Percentiles rank a stretch among this genome's conserved stretches.
Evolutionary conservation across 1,284 basidiomycete species (phyloP).

Genomic region (Microbotryum silenes-acaulis): DNA sequence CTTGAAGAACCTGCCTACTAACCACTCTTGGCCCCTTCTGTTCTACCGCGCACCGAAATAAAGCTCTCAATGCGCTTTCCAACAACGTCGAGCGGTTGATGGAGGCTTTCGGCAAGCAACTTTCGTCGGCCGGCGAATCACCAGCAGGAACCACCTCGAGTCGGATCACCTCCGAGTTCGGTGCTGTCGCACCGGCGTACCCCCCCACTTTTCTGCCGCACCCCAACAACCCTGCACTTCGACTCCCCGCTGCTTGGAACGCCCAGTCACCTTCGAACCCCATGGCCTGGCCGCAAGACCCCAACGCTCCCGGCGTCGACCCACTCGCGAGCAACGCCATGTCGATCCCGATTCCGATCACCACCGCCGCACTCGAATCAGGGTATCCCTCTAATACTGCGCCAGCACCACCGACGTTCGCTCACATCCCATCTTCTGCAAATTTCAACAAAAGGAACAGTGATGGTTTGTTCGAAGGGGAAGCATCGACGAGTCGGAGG

Average conservation of each 20-base stretch:
- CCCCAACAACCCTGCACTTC: background rate
- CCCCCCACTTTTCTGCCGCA: background rate
- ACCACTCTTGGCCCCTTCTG: too few species aligned
- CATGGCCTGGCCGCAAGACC: slow-evolving; percentile 2
- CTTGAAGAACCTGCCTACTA: too few species aligned
- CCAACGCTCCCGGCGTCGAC: too few species aligned
- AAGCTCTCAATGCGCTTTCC: too few species aligned
- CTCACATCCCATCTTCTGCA: background rate
- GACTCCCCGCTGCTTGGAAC: slow-evolving; percentile 8
- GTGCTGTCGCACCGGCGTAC: background rate
- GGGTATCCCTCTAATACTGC: background rate
- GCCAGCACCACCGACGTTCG: slow-evolving; percentile 6
- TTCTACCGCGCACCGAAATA: too few species aligned
- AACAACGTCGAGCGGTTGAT: background rate
- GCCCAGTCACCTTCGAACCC: slow-evolving; percentile 3
- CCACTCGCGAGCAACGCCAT: background rate
- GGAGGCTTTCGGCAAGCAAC: background rate
- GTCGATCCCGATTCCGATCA: background rate
- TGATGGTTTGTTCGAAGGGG: background rate
- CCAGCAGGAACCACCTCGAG: background rate
- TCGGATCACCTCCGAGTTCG: background rate
- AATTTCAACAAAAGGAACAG: background rate
- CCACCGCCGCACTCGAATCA: background rate
- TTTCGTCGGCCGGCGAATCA: background rate
- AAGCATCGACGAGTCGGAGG: background rate